Conservation (phyloP, 179 eudicot species). For the Beta corolliflora region DNA sequence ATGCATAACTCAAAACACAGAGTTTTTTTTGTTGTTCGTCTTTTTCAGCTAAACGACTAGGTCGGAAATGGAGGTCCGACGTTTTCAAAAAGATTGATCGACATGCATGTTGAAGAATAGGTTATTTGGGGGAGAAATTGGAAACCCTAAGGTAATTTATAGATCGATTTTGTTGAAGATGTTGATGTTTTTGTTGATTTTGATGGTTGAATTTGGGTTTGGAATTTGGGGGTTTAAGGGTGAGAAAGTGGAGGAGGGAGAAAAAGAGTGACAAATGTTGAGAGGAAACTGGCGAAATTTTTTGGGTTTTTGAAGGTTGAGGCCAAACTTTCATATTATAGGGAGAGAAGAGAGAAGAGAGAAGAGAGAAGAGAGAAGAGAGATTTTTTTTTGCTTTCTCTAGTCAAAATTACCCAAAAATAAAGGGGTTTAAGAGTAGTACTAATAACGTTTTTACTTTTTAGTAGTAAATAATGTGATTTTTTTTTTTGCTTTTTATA, state of each 20-base stretch:
- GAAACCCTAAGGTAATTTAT: neutral
- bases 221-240: neutral
- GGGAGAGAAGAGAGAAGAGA: too few species aligned
- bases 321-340: neutral
- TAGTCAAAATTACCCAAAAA: too few species aligned
- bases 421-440: too few species aligned
- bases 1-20: conserved; percentile 29
- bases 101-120: conserved; percentile 21
- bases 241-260: neutral
- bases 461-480: too few species aligned
- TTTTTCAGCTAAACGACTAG: too few species aligned
- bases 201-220: neutral
- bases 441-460: too few species aligned
- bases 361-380: neutral
- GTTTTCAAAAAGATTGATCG: neutral
- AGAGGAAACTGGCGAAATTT: conserved; percentile 6
- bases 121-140: conserved; percentile 4
- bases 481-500: too few species aligned
- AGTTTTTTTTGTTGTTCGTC: too few species aligned
- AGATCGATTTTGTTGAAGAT: conserved; percentile 17
- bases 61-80: too few species aligned
- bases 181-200: neutral
- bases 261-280: conserved; percentile 4
- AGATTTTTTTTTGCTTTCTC: neutral
- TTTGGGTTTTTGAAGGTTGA: conserved; percentile 9